Evolutionary conservation across 2,329 filamentous ascomycete genomes (phyloP), one percentile per base, ranked within the genome.

Genomic region (Colletotrichum orbiculare): DNA sequence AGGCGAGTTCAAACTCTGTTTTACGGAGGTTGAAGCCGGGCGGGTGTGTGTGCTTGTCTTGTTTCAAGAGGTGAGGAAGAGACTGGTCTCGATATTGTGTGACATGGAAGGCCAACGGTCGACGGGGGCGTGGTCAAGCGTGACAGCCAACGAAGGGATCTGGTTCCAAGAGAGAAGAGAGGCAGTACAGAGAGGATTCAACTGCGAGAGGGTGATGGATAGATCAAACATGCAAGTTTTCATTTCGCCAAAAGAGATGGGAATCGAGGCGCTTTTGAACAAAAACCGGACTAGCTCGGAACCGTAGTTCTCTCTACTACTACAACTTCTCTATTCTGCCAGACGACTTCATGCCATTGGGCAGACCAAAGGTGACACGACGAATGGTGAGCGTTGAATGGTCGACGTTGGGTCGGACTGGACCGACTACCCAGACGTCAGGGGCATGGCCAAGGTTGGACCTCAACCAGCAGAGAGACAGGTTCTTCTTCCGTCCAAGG

Each of bases 231-330:
- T 43, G 38, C 46, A 50, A 45, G 46, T n/a, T n/a, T 41, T 33
- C 9, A 12, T 25, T 8, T 50, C 33, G 25, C 25, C 25, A 4
- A 25, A 25, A 11, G 52, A 46, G 41, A 35, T n/a, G 39, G 63
- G 63, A 53, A 57, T 49, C 15, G 43, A 63, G 34, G 52, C 52
- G 58, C 47, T 62, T 63, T 66, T 66, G 58, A 57, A 65, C 53
- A 61, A 62, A 48, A 62, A 15, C 33, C 34, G 46, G 42, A 48
- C 47, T 47, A 56, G 58, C 52, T 33, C 62, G 33, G 52, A 25
- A 38, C 52, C 46, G 33, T 17, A 25, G 43, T 43, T 46, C 43
- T 46, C 15, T 46, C 35, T 48, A 25, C 25, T 25, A 25, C 25
- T 0, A 25, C 25, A 25, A 25, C 37, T 48, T 38, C 35, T 46